Base-by-base conservation (phyloP, 306 rosid species). In the Trifolium fragiferum region DNA sequence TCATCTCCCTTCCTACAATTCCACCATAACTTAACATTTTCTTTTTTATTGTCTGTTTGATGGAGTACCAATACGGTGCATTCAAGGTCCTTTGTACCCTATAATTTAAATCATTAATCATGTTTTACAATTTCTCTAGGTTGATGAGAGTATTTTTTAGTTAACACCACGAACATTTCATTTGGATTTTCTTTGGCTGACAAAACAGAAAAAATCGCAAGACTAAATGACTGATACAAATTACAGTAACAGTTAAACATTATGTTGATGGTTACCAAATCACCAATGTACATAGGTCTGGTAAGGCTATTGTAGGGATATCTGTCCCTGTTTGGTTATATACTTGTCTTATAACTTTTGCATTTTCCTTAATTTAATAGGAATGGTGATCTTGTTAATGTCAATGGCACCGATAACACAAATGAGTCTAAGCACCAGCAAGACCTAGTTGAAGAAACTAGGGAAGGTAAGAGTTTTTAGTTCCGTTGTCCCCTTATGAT, bases 391-490 rank as follows among this genome's bases (percentile, higher is more conserved):
- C 57, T 76, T 58, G 80, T 66, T 64, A 64, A 69, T 70, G 78
- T 74, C 68, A 74, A 79, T 64, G 85, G 75, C 73, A 80, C 40
- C 23, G 64, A 53, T 43, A 76, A 74, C 81, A 16, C 68, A 38
- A 71, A 68, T 70, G 76, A 72, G 68, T 35, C 61, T 70, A 84
- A 72, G 23, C 80, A 84, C 76, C 76, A 77, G 49, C 75, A 54
- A 70, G 62, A 77, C 46, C 27, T 75, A 11, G 57, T 55, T 7
- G 88, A 76, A 81, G 87, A 75, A 83, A 73, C 70, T 67, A 25
- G 12, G 72, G 82, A 74, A 67, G 87, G 93, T 87, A 62, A 70
- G 76, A 21, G 10, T 55, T 80, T 41, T 78, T 55, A 8, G 43
- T 51, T 32, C 63, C 51, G 59, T 78, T 66, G 76, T 70, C 49